Evolutionary conservation across 1,139 yeast genomes (phyloP), one percentile per base, ranked within the genome.

Genomic region (Geotrichum restrictum): DNA sequence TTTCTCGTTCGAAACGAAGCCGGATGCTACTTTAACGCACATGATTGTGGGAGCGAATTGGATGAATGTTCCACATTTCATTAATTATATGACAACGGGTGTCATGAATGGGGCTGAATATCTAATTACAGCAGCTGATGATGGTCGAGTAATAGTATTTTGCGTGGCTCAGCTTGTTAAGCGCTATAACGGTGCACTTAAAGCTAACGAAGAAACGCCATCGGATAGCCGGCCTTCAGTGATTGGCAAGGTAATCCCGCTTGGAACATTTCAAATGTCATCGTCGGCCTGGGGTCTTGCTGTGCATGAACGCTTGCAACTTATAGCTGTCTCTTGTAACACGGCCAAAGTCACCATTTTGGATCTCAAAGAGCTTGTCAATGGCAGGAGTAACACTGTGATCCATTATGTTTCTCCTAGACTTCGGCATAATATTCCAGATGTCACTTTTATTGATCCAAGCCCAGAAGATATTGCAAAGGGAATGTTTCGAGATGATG

Each of bases 241-340:
- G 6, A 3, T 8, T 14, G 44, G 38, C 24, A 14, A 21, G 4
- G 16, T 34, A 11, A 6, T 19, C 1, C 51, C 50, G 5, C 13
- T 24, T 31, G 39, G 32, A 6, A 27, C 49, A 5, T 49, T 45
- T 31, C 51, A 52, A 31, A 18, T 49, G 38, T 34, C 48, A 27
- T 48, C 78, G 1, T 81, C 88, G 0, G 79, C 77, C 0, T 85
- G 93, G 93, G 89, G 89, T 0, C 63, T 82, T 19, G 87, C 81
- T 59, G 66, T 66, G 22, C 57, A 72, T 60, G 55, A 63, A n/a
- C 32, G 57, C 29, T 75, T 70, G 49, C 66, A 74, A 54, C 57
- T 79, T 22, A 57, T 84, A 10, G 80, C 73, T 0, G 73, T 78
- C 0, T 78, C 88, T 0, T 88, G 83, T 59, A 85, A 85, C 63